Conservation (phyloP, 2,329 filamentous ascomycete genomes). For the Coniochaeta prunicola region DNA sequence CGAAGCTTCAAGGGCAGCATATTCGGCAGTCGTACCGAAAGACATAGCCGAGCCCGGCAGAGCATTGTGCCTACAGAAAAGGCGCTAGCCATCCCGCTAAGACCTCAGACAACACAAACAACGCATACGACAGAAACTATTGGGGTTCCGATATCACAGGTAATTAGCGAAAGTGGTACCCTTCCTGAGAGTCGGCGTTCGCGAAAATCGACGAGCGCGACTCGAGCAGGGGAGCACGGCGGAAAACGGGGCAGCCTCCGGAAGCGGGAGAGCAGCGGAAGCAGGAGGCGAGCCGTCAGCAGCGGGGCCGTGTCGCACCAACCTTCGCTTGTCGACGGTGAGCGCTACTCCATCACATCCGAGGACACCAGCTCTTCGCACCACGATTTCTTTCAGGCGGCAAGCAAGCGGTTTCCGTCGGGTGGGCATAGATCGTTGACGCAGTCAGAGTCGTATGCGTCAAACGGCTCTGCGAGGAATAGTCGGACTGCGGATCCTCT, state of each 20-base stretch:
- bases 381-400: constrained; percentile 35
- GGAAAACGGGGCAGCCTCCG: constrained; percentile 43
- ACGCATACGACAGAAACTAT: constrained; percentile 22
- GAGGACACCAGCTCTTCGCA: constrained; percentile 29
- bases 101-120: constrained; percentile 39
- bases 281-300: constrained; percentile 37
- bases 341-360: constrained; percentile 42
- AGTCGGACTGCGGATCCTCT: constrained; percentile 29
- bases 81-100: constrained; percentile 14
- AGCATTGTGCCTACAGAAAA: constrained; percentile 29
- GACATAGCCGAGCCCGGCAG: constrained; percentile 31
- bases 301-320: constrained; percentile 29
- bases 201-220: constrained; percentile 27
- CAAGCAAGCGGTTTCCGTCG: constrained; percentile 30
- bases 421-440: constrained; percentile 33
- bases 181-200: constrained; percentile 25
- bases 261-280: constrained; percentile 43
- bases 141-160: constrained; percentile 63
- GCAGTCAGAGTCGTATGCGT: constrained; percentile 38
- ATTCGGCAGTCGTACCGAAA: constrained; percentile 56
- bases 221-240: constrained; percentile 31
- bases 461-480: constrained; percentile 31
- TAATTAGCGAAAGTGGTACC: constrained; percentile 58
- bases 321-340: constrained; percentile 40
- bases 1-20: constrained; percentile 69